Base-by-base conservation (phyloP, 2,329 filamentous ascomycete genomes). In the Aspergillus sp. region DNA sequence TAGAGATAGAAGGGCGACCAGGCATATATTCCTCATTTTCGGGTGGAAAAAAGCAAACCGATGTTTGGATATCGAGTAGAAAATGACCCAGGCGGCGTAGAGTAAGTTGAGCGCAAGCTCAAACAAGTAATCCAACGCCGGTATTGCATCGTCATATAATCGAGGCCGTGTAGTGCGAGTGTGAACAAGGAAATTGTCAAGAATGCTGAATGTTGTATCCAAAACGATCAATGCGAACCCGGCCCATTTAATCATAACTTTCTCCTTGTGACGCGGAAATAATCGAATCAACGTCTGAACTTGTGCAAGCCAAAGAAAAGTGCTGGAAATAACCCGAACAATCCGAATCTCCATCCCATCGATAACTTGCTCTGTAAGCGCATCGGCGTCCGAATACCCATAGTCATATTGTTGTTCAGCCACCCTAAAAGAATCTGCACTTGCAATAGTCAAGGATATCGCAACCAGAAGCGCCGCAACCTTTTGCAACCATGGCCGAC, bases 181-280 rank as follows among this genome's bases (percentile, higher is more conserved):
- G 40, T 78, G 71, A 28, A 78, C 77, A 40, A 80, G 65, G 60
- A 97, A 97, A 58, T 87, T 93, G 72, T 96, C 94, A 46, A 97
- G 78, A 38, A 86, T 89, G 59, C 86, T 90, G 66, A 98, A 98
- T 8, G 90, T 82, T 35, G 91, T 84, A 62, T 97, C 91, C 47
- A 96, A 77, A 0, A 89, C 81, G 59, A 98, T 96, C 45, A 98
- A 79, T 3, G 86, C 90, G 62, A 97, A 96, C 1, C 91, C 93
- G 11, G 91, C 89, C 91, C 91, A 98, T 71, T 97, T 97, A 70
- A 98, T 98, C 53, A 97, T 88, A 41, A 97, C 84, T 70, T 97
- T 97, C 69, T 98, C 93, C 60, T 94, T 88, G 61, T 97, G 91
- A 30, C 93, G 88, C 6, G 93, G 93, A 56, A 98, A 98, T 1